Evolutionary conservation across 2,329 filamentous ascomycete species (phyloP).

Genomic region (Fusarium tuaranense): DNA sequence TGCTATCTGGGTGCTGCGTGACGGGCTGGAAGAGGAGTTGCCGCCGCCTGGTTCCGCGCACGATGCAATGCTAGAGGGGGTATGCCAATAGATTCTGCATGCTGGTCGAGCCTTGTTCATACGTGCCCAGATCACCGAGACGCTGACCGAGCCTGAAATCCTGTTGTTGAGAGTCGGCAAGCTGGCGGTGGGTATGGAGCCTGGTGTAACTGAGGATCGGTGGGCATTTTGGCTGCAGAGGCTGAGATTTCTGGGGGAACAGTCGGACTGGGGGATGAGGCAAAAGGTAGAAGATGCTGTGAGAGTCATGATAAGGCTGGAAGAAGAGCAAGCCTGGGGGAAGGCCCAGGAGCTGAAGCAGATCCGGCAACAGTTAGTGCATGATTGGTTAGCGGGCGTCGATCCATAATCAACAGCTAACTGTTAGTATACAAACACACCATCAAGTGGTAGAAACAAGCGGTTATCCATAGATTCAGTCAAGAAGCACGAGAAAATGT

Average conservation of each 20-base stretch:
- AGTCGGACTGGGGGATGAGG: constrained; percentile 36
- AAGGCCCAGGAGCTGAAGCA: no score
- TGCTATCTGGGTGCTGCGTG: constrained; percentile 48
- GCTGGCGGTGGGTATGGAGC: constrained; percentile 25
- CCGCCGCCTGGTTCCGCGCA: constrained; percentile 22
- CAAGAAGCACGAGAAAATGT: not conserved
- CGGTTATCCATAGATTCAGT: not conserved
- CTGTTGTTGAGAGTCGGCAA: constrained; percentile 36
- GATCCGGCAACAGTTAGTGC: not conserved
- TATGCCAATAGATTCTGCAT: constrained; percentile 47
- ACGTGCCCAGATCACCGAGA: constrained; percentile 15
- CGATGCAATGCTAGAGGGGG: constrained; percentile 37
- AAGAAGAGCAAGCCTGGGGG: constrained; percentile 3
- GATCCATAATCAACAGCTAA: not conserved
- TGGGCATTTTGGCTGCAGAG: constrained; percentile 49
- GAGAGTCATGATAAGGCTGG: constrained; percentile 38
- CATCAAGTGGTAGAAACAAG: not conserved
- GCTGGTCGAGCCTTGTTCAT: constrained; percentile 43
- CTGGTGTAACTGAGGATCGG: constrained; percentile 43
- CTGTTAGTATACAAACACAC: not conserved
- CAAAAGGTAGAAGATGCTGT: constrained; percentile 34
- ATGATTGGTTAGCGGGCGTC: not conserved
- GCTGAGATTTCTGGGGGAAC: constrained; percentile 36
- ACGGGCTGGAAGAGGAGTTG: constrained; percentile 44
- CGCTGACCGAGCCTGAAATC: constrained; percentile 36